Percentiles rank a stretch among this genome's conserved stretches.
Evolutionary conservation across 2,329 filamentous ascomycete species (phyloP).

Genomic region (Ramichloridium luteum): DNA sequence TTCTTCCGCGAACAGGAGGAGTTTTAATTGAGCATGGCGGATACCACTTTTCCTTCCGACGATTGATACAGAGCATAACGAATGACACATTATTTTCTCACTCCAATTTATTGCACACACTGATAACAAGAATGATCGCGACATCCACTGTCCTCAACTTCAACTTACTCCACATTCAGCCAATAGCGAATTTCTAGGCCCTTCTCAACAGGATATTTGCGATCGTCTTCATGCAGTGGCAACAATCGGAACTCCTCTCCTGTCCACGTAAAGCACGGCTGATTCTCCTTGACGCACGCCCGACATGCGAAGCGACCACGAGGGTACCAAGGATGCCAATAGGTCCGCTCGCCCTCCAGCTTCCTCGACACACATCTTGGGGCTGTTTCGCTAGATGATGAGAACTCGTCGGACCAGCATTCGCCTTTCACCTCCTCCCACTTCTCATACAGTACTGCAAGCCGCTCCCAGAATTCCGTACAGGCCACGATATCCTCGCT

Average conservation of each 20-base stretch:
- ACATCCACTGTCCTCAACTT: too few species aligned
- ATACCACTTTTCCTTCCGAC: too few species aligned
- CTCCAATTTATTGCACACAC: too few species aligned
- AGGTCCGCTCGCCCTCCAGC: constrained; percentile 8
- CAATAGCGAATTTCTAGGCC: constrained; percentile 17
- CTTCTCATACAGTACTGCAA: constrained; percentile 8
- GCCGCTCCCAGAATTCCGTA: constrained; percentile 14
- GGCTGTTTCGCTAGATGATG: constrained; percentile 2
- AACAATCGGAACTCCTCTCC: constrained; percentile 17
- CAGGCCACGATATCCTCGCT: constrained; percentile 7
- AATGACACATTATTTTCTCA: too few species aligned
- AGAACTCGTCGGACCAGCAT: constrained; percentile 14
- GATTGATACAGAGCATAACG: too few species aligned
- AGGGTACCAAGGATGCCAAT: too few species aligned
- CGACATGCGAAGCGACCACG: too few species aligned
- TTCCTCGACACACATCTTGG: constrained; percentile 17
- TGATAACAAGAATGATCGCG: too few species aligned
- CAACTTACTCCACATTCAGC: constrained; percentile 15
- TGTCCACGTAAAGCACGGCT: constrained; percentile 15
- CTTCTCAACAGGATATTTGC: constrained; percentile 10
- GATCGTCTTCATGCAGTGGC: constrained; percentile 18
- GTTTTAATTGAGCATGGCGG: constrained; percentile 59
- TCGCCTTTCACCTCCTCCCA: constrained; percentile 16
- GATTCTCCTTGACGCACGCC: constrained; percentile 13
- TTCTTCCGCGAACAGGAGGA: constrained; percentile 98